Percentiles rank a stretch among this genome's conserved stretches.
Evolutionary conservation across 2,329 filamentous ascomycete species (phyloP).

Genomic region (Arthroderma sp.): DNA sequence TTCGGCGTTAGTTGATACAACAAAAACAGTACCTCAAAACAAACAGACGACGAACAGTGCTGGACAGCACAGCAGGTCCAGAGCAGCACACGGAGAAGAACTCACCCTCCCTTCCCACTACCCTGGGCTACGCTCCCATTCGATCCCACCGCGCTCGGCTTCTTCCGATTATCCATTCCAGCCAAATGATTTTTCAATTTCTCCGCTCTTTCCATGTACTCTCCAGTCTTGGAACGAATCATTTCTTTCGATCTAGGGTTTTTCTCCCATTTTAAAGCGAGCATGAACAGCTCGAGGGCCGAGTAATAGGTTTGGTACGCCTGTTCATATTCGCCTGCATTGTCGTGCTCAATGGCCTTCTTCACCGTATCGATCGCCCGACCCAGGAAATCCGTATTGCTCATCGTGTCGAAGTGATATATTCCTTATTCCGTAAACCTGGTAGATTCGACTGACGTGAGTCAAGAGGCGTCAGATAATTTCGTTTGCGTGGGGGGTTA

Average conservation of each 20-base stretch:
- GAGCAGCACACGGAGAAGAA: slow-evolving; percentile 5
- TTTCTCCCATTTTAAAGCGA: slow-evolving; percentile 99
- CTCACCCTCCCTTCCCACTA: slow-evolving; percentile 43
- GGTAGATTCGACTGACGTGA: not conserved
- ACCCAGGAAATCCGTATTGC: slow-evolving; percentile 90
- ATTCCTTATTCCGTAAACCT: slow-evolving; percentile 1
- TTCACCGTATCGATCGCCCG: slow-evolving; percentile 94
- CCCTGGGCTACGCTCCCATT: slow-evolving; percentile 40
- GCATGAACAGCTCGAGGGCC: slow-evolving; percentile 94
- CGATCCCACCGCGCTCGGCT: slow-evolving; percentile 38
- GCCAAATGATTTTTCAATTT: slow-evolving; percentile 87
- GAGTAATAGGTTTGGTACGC: slow-evolving; percentile 95
- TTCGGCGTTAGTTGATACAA: slow-evolving; percentile 3
- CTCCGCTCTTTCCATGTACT: slow-evolving; percentile 98
- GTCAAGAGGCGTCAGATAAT: too few relatives aligned
- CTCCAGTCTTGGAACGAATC: slow-evolving; percentile 85
- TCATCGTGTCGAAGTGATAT: slow-evolving; percentile 47
- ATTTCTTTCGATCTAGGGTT: slow-evolving; percentile 94
- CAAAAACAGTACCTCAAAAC: not conserved
- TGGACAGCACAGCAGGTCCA: too few relatives aligned
- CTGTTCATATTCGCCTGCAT: slow-evolving; percentile 89
- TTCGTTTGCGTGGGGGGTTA: too few relatives aligned
- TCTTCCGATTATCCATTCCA: slow-evolving; percentile 43
- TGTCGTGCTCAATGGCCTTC: slow-evolving; percentile 94
- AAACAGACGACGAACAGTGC: not conserved